phyloP scores from a whole-genome alignment of 345 rosid species.

The Acer yangbiense region DNA sequence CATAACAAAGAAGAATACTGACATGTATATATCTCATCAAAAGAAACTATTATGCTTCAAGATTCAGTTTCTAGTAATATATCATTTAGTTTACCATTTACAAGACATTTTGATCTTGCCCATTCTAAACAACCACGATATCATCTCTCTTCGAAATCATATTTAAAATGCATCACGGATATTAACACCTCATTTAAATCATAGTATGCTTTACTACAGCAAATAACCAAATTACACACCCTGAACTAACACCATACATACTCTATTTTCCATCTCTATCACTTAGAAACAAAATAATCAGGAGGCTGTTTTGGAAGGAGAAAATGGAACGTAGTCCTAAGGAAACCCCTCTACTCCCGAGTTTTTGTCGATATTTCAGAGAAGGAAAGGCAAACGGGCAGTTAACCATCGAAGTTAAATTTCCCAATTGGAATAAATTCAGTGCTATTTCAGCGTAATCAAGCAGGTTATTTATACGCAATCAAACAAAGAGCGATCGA shows the following conservation, averaged over 20 bases:
- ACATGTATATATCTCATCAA: neutral
- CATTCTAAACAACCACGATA: too few species aligned
- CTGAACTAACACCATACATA: neutral
- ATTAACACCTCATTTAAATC: neutral
- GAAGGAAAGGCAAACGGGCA: neutral
- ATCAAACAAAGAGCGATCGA: neutral
- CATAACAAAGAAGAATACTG: neutral
- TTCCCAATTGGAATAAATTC: neutral
- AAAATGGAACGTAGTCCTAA: neutral
- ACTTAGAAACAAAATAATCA: neutral
- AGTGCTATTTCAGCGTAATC: neutral
- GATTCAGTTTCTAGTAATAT: slow-evolving; percentile 6
- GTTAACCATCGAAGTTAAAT: neutral
- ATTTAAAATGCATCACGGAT: too few species aligned
- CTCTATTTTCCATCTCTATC: neutral
- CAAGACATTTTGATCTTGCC: too few species aligned
- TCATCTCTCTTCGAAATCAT: too few species aligned
- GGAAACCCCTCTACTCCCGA: neutral
- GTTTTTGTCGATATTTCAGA: neutral
- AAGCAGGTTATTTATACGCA: neutral
- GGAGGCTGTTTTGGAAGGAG: neutral
- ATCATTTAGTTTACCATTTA: neutral
- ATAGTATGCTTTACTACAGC: neutral
- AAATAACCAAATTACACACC: neutral
- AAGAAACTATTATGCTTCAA: neutral